A percentile compares a stretch with the other conserved stretches of the same genome.
These are phyloP conservation scores for Cyberlindnera mrakii DNA, from an alignment of 805 yeast species.

Conservation along the genomic window DNA sequence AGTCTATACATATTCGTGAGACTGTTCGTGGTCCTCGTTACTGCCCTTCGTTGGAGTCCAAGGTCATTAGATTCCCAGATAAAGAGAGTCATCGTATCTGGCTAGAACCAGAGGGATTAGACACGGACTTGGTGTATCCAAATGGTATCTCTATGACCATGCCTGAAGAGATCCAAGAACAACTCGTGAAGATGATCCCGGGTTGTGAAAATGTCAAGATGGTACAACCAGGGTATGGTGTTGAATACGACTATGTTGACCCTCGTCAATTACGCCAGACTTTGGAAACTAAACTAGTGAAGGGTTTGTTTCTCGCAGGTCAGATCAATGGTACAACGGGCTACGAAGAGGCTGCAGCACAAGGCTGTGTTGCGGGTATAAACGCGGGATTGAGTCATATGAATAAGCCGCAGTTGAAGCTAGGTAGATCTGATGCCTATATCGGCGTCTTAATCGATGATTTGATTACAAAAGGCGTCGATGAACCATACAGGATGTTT, in stretches of 20 bases:
- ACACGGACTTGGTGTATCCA: conserved; percentile 85
- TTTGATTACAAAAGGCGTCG: conserved; percentile 89
- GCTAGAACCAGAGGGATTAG: conserved; percentile 95
- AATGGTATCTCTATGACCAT: conserved; percentile 94
- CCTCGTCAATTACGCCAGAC: conserved; percentile 80
- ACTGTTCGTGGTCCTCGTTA: conserved; percentile 95
- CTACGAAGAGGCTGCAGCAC: conserved; percentile 97
- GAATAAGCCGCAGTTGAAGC: conserved; percentile 37
- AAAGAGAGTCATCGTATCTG: conserved; percentile 77
- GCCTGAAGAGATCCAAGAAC: conserved; percentile 88
- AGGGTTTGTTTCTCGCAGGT: conserved; percentile 86
- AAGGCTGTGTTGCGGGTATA: conserved; percentile 92
- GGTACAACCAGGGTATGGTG: conserved; percentile 98
- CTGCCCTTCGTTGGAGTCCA: conserved; percentile 95
- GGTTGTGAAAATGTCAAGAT: conserved; percentile 87
- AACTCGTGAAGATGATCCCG: conserved; percentile 68
- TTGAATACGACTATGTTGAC: conserved; percentile 93
- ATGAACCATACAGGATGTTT: conserved; percentile 97
- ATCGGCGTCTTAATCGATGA: conserved; percentile 93
- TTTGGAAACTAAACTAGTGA: conserved; percentile 72
- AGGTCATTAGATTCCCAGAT: conserved; percentile 72
- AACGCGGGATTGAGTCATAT: conserved; percentile 71
- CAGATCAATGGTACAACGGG: conserved; percentile 99
- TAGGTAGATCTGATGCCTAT: conserved; percentile 80
- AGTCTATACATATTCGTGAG: conserved; percentile 86